Percentiles rank a stretch among this genome's conserved stretches.
These are phyloP conservation scores for Cladochytrium replicatum DNA, from an alignment of 192 early-diverging fungal genomes.

Conservation along the genomic window DNA sequence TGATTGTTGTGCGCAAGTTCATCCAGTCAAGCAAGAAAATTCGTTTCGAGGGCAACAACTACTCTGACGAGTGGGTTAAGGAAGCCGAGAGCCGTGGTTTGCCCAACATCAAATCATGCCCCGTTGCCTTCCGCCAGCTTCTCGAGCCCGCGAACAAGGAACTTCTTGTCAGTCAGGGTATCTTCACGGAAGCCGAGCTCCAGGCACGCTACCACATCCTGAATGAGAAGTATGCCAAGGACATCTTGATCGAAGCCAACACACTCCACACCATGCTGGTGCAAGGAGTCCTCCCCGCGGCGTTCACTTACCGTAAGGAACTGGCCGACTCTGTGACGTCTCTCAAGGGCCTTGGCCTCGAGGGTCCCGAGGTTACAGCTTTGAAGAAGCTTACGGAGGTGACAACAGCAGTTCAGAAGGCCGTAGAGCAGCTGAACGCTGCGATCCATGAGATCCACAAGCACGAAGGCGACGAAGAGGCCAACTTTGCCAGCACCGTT, in stretches of 20 bases:
- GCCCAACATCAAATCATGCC: constrained; percentile 87
- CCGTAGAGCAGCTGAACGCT: constrained; percentile 42
- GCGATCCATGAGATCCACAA: constrained; percentile 48
- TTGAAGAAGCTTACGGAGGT: constrained; percentile 58
- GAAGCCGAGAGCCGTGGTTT: constrained; percentile 92
- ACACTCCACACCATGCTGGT: constrained; percentile 73
- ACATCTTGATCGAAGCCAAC: constrained; percentile 84
- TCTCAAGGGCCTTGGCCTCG: constrained; percentile 48
- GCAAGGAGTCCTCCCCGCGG: constrained; percentile 81
- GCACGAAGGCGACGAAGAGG: constrained; percentile 51
- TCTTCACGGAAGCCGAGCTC: constrained; percentile 82
- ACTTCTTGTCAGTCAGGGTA: constrained; percentile 70
- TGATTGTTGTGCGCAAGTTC: constrained; percentile 77
- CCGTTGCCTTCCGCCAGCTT: constrained; percentile 82
- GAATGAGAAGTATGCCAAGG: constrained; percentile 96
- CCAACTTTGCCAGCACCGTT: constrained; percentile 45
- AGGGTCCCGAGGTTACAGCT: constrained; percentile 62
- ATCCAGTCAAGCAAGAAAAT: constrained; percentile 71
- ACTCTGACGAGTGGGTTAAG: constrained; percentile 84
- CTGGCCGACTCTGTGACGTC: constrained; percentile 72
- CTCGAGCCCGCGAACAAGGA: constrained; percentile 54
- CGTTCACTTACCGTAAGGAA: constrained; percentile 78
- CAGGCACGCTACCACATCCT: constrained; percentile 91
- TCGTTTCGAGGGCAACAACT: constrained; percentile 97
- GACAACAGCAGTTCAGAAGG: constrained; percentile 44